Conservation (phyloP, 2,329 filamentous ascomycete genomes). For the Talaromyces sp. region DNA sequence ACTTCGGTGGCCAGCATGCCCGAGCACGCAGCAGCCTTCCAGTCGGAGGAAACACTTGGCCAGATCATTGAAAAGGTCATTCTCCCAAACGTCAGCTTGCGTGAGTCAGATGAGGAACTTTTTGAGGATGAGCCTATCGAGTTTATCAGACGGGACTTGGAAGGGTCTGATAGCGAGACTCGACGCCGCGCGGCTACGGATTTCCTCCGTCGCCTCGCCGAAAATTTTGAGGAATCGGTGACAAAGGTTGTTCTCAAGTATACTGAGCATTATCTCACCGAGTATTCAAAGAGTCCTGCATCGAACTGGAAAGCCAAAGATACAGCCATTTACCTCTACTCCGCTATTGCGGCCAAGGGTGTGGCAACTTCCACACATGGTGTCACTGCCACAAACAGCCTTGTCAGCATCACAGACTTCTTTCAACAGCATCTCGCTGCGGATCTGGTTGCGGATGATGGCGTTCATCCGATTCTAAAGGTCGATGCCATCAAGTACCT, state of each 20-base stretch:
- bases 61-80: conserved; percentile 97
- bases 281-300: conserved; percentile 68
- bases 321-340: conserved; percentile 95
- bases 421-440: conserved; percentile 89
- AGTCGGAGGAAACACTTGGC: conserved; percentile 74
- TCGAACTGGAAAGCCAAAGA: conserved; percentile 96
- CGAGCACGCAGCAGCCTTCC: conserved; percentile 82
- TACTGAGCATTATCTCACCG: conserved; percentile 77
- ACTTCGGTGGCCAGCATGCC: conserved; percentile 81
- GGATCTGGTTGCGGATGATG: conserved; percentile 74
- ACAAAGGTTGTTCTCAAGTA: conserved; percentile 87
- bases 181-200: conserved; percentile 89
- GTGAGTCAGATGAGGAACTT: conserved; percentile 91
- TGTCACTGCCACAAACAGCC: conserved; percentile 84
- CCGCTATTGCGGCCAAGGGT: conserved; percentile 91
- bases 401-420: conserved; percentile 89
- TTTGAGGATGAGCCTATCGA: conserved; percentile 99
- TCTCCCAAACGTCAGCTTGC: conserved; percentile 84
- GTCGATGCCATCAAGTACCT: conserved; percentile 98
- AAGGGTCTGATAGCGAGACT: conserved; percentile 95
- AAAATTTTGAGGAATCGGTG: conserved; percentile 82
- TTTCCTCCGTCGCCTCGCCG: conserved; percentile 85
- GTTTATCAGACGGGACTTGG: conserved; percentile 91
- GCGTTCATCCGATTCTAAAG: conserved; percentile 81
- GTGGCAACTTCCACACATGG: conserved; percentile 83